A percentile compares a stretch with the other conserved stretches of the same genome.
These are phyloP conservation scores for Pythium plurisporium DNA, from an alignment of 352 stramenopile species.

Conservation along the genomic window DNA sequence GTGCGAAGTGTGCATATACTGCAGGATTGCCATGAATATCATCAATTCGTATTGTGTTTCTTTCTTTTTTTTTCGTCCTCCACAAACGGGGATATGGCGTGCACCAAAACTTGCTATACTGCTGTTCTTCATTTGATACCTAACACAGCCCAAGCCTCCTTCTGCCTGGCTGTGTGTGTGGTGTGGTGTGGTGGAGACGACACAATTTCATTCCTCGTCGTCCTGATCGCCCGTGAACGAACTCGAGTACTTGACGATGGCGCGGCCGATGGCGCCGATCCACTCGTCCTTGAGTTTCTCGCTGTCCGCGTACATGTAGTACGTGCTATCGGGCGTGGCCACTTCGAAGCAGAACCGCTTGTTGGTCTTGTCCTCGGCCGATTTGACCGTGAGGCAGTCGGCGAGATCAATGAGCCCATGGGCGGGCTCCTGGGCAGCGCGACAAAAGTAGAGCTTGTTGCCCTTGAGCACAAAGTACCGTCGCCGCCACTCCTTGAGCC, in stretches of 20 bases:
- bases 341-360: constrained; percentile 90
- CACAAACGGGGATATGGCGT: background rate
- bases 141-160: no score
- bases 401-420: constrained; percentile 89
- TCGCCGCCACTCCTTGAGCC: constrained; percentile 89
- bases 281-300: constrained; percentile 92
- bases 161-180: background rate
- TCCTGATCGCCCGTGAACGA: constrained; percentile 93
- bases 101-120: constrained; percentile 6
- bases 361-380: constrained; percentile 90
- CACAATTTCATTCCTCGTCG: constrained; percentile 34
- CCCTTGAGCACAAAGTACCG: constrained; percentile 90
- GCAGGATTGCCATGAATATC: no score
- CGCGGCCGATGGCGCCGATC: constrained; percentile 94
- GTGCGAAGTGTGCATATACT: no score
- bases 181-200: background rate
- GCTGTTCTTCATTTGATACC: no score
- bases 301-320: constrained; percentile 91
- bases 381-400: constrained; percentile 89
- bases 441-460: constrained; percentile 90
- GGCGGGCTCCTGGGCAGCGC: constrained; percentile 60
- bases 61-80: background rate
- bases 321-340: constrained; percentile 83
- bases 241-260: constrained; percentile 97
- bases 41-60: background rate